phyloP scores from a whole-genome alignment of 176 grass and related monocot species.

The Rhipidocladum racemiflorum region DNA sequence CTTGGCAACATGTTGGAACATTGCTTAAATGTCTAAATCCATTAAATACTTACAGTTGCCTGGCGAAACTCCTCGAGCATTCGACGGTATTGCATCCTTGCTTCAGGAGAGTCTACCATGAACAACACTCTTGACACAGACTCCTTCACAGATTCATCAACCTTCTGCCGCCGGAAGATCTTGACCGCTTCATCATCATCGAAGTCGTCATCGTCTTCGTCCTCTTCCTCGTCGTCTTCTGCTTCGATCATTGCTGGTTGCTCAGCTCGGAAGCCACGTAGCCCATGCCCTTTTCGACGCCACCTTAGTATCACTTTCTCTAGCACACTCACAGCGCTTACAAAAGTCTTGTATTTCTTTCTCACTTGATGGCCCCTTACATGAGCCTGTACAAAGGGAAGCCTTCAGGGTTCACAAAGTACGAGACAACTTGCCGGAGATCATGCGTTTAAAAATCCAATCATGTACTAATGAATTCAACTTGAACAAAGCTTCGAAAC shows the following conservation, averaged over 20 bases:
- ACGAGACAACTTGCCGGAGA: slow-evolving; percentile 14
- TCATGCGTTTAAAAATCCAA: background rate
- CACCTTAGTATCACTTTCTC: slow-evolving; percentile 96
- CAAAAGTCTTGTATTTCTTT: slow-evolving; percentile 74
- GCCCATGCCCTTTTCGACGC: slow-evolving; percentile 78
- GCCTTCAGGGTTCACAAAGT: background rate
- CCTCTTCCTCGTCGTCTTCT: slow-evolving; percentile 37
- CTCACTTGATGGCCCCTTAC: slow-evolving; percentile 96
- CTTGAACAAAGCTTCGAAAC: slow-evolving; percentile 20
- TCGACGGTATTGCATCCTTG: slow-evolving; percentile 86
- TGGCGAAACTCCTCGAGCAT: slow-evolving; percentile 85
- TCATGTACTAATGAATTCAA: slow-evolving; percentile 15
- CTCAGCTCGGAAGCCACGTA: slow-evolving; percentile 78
- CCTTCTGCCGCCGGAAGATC: slow-evolving; percentile 79
- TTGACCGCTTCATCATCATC: slow-evolving; percentile 74
- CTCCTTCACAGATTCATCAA: slow-evolving; percentile 77
- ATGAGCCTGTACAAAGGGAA: slow-evolving; percentile 59
- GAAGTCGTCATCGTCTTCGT: slow-evolving; percentile 53
- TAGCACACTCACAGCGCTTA: slow-evolving; percentile 82
- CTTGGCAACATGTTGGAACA: slow-evolving; percentile 11
- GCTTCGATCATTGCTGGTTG: slow-evolving; percentile 43
- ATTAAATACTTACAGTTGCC: slow-evolving; percentile 65
- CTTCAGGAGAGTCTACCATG: slow-evolving; percentile 76
- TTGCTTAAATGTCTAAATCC: slow-evolving; percentile 5
- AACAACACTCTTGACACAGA: slow-evolving; percentile 82